Base-by-base conservation (phyloP, 2,329 filamentous ascomycete genomes). In the Scedosporium boydii region DNA sequence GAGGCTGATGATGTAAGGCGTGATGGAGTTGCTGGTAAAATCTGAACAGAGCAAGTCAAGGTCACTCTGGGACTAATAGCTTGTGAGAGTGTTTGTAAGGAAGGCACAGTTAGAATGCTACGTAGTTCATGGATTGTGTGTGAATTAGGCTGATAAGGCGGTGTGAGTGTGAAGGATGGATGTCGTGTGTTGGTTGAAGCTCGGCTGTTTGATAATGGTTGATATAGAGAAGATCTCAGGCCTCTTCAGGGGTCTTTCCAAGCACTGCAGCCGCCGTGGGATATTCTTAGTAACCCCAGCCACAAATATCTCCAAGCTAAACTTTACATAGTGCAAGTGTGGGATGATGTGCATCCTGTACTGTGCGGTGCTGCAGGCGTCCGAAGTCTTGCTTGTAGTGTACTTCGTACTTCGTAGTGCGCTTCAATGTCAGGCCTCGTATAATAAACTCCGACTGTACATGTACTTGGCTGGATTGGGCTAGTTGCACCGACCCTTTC, bases 241-340 rank as follows among this genome's bases (percentile, higher is more conserved):
- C 34, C 10, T 38, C 34, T 38, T 21, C 14, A 10, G 44, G 44
- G 44, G n/a, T 48, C 44, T 18, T 48, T 48, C n/a, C 34, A 12
- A 38, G 34, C 3, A 38, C 34, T 18, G 51, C 51, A 23, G 18
- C 12, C 18, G 12, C 23, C 18, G 18, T 55, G 18, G 51, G 51
- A 55, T 55, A 55, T 55, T 55, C 51, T 55, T 55, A 55, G 51
- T 55, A 55, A 29, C 51, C 51, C 51, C 51, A 55, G 51, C 51
- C 51, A 55, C 51, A 55, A 16, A 9, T 55, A 26, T 23, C 34
- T 38, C 34, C 34, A 14, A 38, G 34, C 34, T 38, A 38, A 38
- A 12, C 34, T 12, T 38, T 14, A 38, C 34, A 38, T 38, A 38
- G 34, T 38, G 34, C 34, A 12, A 38, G 34, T 38, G 34, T 14